Percentiles rank a stretch among this genome's conserved stretches.
These are phyloP conservation scores for Coniferiporia weirii DNA, from an alignment of 1,284 basidiomycete species.

Conservation along the genomic window DNA sequence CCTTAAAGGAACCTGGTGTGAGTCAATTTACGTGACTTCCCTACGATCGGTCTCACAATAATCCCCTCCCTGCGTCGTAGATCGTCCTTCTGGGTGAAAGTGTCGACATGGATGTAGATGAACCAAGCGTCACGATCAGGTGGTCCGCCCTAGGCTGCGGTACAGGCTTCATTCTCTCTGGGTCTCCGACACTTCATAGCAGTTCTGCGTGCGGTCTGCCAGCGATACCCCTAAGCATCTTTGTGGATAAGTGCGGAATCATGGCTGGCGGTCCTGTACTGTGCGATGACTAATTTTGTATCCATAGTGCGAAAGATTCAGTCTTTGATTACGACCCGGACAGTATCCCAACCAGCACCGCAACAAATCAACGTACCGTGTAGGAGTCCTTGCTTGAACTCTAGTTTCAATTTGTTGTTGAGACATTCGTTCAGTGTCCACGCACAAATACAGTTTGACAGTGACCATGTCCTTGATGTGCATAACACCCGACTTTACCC, in stretches of 20 bases:
- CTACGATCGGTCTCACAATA: neutral
- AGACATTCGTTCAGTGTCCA: conserved; percentile 38
- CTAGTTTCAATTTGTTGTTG: neutral
- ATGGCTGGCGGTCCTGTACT: neutral
- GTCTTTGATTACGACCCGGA: conserved; percentile 41
- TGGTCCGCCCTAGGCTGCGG: conserved; percentile 58
- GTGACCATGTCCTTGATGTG: conserved; percentile 53
- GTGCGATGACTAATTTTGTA: neutral
- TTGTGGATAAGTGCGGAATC: conserved; percentile 43
- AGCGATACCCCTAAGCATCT: conserved; percentile 37
- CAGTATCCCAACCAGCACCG: conserved; percentile 37
- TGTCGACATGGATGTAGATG: conserved; percentile 54
- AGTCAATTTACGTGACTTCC: conserved; percentile 16
- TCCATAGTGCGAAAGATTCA: conserved; percentile 22
- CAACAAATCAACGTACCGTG: conserved; percentile 38
- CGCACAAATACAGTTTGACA: conserved; percentile 52
- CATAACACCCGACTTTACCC: conserved; percentile 50
- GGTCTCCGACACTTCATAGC: conserved; percentile 45
- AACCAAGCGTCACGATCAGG: conserved; percentile 49
- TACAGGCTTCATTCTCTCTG: conserved; percentile 37
- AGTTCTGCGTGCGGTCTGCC: conserved; percentile 45
- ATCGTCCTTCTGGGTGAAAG: conserved; percentile 50
- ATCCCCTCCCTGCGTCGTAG: conserved; percentile 26
- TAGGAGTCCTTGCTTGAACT: conserved; percentile 22
- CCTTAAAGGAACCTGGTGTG: conserved; percentile 42